A percentile compares a stretch with the other conserved stretches of the same genome.
phyloP scores from a whole-genome alignment of 768 basidiomycete species.

The Pleurotus giganteus region DNA sequence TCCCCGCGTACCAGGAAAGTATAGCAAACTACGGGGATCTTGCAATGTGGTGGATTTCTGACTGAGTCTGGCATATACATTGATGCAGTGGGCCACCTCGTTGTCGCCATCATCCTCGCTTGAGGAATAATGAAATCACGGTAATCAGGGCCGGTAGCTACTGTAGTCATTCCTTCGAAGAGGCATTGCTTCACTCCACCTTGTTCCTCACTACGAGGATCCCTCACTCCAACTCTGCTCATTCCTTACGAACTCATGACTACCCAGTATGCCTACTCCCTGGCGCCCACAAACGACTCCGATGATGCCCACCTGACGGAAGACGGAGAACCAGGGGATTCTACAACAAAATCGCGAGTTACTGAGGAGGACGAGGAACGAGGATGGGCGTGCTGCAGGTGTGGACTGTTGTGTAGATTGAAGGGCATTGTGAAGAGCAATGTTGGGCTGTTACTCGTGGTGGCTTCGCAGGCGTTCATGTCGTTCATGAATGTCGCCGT shows the following conservation, averaged over 20 bases:
- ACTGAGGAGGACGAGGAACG: not conserved
- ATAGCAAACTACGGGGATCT: too few species aligned
- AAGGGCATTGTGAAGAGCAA: constrained; percentile 32
- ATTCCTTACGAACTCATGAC: too few species aligned
- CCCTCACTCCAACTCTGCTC: too few species aligned
- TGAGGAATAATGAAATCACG: too few species aligned
- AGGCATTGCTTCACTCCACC: not conserved
- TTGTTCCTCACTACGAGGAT: not conserved
- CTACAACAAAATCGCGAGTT: not conserved
- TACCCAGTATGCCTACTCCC: not conserved
- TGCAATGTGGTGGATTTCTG: too few species aligned
- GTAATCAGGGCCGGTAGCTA: too few species aligned
- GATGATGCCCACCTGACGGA: not conserved
- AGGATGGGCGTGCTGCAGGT: not conserved
- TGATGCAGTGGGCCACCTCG: too few species aligned
- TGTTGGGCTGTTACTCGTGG: constrained; percentile 59
- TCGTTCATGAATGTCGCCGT: constrained; percentile 62
- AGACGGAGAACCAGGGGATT: not conserved
- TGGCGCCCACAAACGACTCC: not conserved
- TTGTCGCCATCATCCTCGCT: too few species aligned
- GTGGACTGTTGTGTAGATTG: not conserved
- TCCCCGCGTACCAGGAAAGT: too few species aligned
- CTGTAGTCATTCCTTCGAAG: too few species aligned
- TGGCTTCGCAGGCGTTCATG: constrained; percentile 55
- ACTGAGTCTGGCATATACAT: too few species aligned